Evolutionary conservation across 164 flowering plant genomes (phyloP), one percentile per base, ranked within the genome.

Genomic region (Annona squamosa): DNA sequence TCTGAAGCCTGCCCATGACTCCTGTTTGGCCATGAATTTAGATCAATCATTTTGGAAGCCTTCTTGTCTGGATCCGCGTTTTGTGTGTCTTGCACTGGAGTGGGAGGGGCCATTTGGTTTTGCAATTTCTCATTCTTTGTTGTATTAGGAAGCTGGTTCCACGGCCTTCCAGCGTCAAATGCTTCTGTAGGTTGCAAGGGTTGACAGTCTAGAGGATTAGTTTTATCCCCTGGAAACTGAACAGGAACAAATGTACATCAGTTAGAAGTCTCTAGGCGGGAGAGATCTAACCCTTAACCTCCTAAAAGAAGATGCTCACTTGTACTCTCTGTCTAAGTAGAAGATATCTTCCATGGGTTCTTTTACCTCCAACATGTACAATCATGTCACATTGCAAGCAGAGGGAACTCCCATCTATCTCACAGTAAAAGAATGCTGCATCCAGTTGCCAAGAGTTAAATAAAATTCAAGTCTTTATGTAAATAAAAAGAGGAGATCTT

Each of bases 341-440:
- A 71, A 94, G 97, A 82, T 89, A 91, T 77, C 99, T 87, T 79
- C 86, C 85, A 80, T 94, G 99, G 17, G 92, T 90, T 84, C 96
- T 84, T 90, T 94, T 94, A 75, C 97, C 97, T 19, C 96, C 99
- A 84, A 94, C 97, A 84, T 94, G 99, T 9, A 92, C 99, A 76
- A 83, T 82, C 97, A 89, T 91, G 76, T 94, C 95, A 63, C 87
- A 87, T 82, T 88, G 90, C 83, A 88, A 77, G 79, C 90, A 90
- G 73, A 86, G 87, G 17, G 89, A 81, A 77, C 83, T 85, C 72
- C 87, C 89, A 69, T 84, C 87, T 69, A 88, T 76, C 77, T 87
- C 89, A 69, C 87, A 89, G 75, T 87, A 89, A 66, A 84, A 86
- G 86, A 89, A 87, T 43, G 87, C 90, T 87, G 66, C 84, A 81